Percentiles rank a stretch among this genome's conserved stretches.
phyloP scores from a whole-genome alignment of 805 yeast genomes.

The Wickerhamomyces tratensis region DNA sequence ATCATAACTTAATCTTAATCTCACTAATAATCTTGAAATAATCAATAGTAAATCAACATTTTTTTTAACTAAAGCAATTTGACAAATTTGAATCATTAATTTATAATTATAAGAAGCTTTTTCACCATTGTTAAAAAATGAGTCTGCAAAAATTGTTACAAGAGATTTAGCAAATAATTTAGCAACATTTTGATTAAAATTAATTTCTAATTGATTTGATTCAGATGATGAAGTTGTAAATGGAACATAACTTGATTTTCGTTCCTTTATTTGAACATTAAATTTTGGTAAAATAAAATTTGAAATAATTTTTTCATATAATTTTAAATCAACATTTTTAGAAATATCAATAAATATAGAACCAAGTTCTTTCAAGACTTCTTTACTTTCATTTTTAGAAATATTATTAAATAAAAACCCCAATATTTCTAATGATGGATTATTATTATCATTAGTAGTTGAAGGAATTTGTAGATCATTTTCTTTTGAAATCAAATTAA shows the following conservation, averaged over 20 bases:
- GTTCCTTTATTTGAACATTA: constrained; percentile 2
- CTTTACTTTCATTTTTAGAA: constrained; percentile 9
- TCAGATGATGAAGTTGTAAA: constrained; percentile 2
- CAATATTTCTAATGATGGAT: constrained; percentile 6
- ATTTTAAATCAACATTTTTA: not conserved
- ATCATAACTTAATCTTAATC: constrained; percentile 41
- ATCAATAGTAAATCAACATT: constrained; percentile 32
- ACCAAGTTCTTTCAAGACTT: constrained; percentile 22
- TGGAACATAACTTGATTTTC: constrained; percentile 21
- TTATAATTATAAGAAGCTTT: constrained; percentile 19
- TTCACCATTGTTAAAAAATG: constrained; percentile 14
- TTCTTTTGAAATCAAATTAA: not conserved
- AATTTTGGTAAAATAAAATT: constrained; percentile 16
- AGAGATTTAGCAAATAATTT: constrained; percentile 11
- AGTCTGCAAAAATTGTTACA: constrained; percentile 18
- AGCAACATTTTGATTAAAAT: constrained; percentile 5
- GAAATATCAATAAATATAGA: constrained; percentile 19
- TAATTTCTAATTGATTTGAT: not conserved
- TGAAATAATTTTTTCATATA: constrained; percentile 15
- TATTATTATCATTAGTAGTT: not conserved
- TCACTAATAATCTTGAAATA: constrained; percentile 39
- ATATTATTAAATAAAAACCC: constrained; percentile 11
- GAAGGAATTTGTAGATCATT: constrained; percentile 1
- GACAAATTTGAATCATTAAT: constrained; percentile 21
- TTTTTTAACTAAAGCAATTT: constrained; percentile 24